Evolutionary conservation across 768 basidiomycete genomes (phyloP).

Genomic region (Mycena vulgaris): DNA sequence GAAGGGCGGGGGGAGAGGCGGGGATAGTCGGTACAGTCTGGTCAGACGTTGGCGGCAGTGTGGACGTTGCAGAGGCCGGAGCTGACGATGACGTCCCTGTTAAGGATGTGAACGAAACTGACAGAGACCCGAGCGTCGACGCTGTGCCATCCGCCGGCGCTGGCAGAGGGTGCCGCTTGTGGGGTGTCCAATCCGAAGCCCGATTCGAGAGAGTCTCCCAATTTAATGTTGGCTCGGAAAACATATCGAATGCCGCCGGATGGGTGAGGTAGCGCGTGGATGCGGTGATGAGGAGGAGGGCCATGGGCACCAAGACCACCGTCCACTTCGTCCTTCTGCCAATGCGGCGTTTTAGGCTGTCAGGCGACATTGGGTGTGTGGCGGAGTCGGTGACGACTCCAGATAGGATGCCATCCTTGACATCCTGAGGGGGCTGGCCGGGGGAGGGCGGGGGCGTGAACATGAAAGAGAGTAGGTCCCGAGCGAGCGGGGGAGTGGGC

Average conservation of each 20-base stretch:
- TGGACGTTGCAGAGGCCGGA: constrained; percentile 16
- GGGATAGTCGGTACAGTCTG: constrained; percentile 66
- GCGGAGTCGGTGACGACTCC: neutral
- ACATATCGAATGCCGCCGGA: constrained; percentile 61
- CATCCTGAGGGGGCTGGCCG: constrained; percentile 23
- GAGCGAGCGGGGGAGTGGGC: constrained; percentile 27
- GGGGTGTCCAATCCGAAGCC: constrained; percentile 54
- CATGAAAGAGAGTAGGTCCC: constrained; percentile 37
- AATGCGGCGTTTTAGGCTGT: constrained; percentile 56
- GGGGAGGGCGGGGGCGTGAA: constrained; percentile 59
- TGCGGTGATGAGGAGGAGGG: constrained; percentile 68
- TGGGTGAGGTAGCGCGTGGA: constrained; percentile 68
- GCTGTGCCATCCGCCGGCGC: constrained; percentile 40
- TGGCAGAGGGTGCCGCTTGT: constrained; percentile 56
- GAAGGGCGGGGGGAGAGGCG: constrained; percentile 64
- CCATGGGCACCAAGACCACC: constrained; percentile 69
- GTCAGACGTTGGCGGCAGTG: constrained; percentile 31
- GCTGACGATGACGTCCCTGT: constrained; percentile 34
- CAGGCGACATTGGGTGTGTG: constrained; percentile 33
- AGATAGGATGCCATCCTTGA: constrained; percentile 16
- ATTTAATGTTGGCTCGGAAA: constrained; percentile 47
- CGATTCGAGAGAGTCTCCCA: constrained; percentile 49
- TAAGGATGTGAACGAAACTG: constrained; percentile 37
- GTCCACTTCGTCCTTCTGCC: constrained; percentile 65
- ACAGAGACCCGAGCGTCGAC: constrained; percentile 15